Percentiles rank a stretch among this genome's conserved stretches.
Evolutionary conservation across 2,329 filamentous ascomycete genomes (phyloP).

Genomic region (Graphiopsis chlorocephala): DNA sequence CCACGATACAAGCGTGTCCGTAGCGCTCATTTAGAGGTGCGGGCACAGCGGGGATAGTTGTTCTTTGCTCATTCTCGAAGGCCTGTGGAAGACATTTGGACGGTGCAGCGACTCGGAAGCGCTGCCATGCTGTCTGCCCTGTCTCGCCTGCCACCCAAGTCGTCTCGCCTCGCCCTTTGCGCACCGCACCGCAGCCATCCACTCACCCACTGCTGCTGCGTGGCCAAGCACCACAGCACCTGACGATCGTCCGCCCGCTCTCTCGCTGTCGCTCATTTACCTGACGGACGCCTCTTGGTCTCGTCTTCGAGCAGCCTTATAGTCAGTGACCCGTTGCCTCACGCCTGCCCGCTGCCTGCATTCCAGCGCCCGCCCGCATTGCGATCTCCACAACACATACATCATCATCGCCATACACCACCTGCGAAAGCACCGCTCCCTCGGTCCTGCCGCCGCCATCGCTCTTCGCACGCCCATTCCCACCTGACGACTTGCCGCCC

Average conservation of each 20-base stretch:
- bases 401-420: neutral
- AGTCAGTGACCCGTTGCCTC: neutral
- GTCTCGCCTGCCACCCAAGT: neutral
- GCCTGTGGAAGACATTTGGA: neutral
- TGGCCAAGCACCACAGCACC: conserved; percentile 5
- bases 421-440: neutral
- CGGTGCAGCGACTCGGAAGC: neutral
- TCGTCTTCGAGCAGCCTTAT: too few species aligned
- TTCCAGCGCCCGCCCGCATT: conserved; percentile 9
- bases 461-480: neutral
- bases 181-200: neutral
- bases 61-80: conserved; percentile 3
- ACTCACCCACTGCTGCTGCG: neutral
- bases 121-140: neutral
- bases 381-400: conserved; percentile 13
- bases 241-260: neutral
- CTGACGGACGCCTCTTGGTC: neutral
- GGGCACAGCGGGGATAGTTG: neutral
- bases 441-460: neutral
- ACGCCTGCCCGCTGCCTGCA: neutral
- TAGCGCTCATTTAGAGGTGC: conserved; percentile 3
- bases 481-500: neutral
- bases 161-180: neutral
- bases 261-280: neutral
- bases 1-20: neutral